These are phyloP conservation scores for Solanum commersonii DNA, from an alignment of 257 asterid species.

Conservation along the genomic window DNA sequence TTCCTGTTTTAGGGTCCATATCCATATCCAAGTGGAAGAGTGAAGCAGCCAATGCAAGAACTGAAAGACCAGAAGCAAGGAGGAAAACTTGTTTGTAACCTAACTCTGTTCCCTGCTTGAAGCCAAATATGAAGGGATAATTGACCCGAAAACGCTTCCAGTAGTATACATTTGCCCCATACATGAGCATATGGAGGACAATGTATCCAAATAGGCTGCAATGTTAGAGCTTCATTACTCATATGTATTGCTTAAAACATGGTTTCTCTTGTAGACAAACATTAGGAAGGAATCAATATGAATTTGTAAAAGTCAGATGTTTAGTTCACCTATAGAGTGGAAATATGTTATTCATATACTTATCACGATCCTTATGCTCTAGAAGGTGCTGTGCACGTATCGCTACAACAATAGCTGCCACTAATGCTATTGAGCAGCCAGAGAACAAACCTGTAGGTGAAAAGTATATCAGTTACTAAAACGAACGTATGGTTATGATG, in stretches of 20 bases:
- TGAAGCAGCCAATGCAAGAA: conserved; percentile 53
- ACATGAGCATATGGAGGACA: conserved; percentile 72
- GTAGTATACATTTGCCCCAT: conserved; percentile 39
- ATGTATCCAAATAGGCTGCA: conserved; percentile 60
- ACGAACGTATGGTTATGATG: background rate
- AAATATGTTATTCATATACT: conserved; percentile 64
- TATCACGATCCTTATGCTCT: conserved; percentile 20
- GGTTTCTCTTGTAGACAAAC: background rate
- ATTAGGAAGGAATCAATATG: background rate
- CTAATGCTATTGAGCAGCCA: conserved; percentile 69
- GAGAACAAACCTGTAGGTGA: conserved; percentile 49
- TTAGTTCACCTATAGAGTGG: conserved; percentile 66
- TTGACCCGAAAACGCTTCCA: conserved; percentile 73
- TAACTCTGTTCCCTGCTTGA: conserved; percentile 64
- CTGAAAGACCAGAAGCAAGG: conserved; percentile 61
- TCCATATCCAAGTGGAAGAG: conserved; percentile 75
- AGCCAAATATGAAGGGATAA: conserved; percentile 70
- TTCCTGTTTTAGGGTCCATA: conserved; percentile 39
- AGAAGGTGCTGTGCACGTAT: conserved; percentile 46
- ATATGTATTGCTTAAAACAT: background rate
- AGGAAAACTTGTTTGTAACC: conserved; percentile 74
- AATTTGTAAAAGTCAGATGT: background rate
- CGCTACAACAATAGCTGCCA: conserved; percentile 30
- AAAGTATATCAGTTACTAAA: background rate
- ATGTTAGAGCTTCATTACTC: background rate